These are phyloP conservation scores for Gloeopeniophorella convolvens DNA, from an alignment of 768 basidiomycete genomes.

Conservation along the genomic window DNA sequence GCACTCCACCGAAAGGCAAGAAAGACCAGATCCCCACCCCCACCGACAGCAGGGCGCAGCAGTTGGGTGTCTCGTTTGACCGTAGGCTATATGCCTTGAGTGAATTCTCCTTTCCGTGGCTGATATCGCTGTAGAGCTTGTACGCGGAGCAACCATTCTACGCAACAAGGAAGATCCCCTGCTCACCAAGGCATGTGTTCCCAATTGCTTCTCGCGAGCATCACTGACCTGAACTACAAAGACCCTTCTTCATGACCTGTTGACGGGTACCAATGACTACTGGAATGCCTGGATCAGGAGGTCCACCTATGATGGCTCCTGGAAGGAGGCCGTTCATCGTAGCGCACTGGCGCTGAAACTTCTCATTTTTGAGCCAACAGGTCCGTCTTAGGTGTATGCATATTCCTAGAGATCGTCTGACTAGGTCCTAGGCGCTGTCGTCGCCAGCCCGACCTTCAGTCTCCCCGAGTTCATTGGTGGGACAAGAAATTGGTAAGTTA, in stretches of 20 bases:
- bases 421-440: conserved; percentile 63
- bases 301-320: conserved; percentile 86
- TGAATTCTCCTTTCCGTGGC: neutral
- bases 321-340: conserved; percentile 92
- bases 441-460: conserved; percentile 94
- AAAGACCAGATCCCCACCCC: conserved; percentile 29
- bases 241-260: conserved; percentile 51
- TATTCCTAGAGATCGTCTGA: neutral
- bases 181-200: conserved; percentile 47
- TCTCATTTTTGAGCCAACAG: conserved; percentile 88
- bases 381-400: conserved; percentile 28
- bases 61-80: conserved; percentile 41
- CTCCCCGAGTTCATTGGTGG: conserved; percentile 91
- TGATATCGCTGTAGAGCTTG: conserved; percentile 29
- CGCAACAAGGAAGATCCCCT: conserved; percentile 61
- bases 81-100: conserved; percentile 25
- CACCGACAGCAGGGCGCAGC: conserved; percentile 34
- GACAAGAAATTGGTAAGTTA: conserved; percentile 70
- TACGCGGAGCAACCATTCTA: conserved; percentile 39
- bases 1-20: conserved; percentile 51
- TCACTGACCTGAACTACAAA: conserved; percentile 22
- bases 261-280: conserved; percentile 68
- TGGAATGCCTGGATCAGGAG: conserved; percentile 89
- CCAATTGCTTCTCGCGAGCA: neutral
- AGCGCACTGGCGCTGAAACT: conserved; percentile 93